Evolutionary conservation across 345 rosid species (phyloP).

Genomic region (Acer saccharum): DNA sequence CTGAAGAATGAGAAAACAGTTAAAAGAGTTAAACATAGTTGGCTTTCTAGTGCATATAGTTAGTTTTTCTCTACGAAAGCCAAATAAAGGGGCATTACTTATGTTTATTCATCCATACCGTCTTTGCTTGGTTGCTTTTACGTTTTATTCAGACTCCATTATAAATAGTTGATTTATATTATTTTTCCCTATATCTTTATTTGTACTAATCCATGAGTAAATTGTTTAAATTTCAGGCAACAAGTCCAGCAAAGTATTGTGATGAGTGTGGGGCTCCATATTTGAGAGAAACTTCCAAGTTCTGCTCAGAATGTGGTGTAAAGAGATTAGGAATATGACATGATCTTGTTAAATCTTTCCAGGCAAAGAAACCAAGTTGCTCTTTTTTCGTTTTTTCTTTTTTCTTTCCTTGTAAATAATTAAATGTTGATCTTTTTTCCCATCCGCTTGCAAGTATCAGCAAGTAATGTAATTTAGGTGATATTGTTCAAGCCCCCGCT

Average conservation of each 20-base stretch:
- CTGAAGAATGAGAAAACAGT: not conserved
- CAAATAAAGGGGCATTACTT: not conserved
- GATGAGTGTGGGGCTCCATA: constrained; percentile 90
- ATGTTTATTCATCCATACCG: not conserved
- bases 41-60: not conserved
- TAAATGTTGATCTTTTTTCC: not conserved
- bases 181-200: not conserved
- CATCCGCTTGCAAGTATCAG: not conserved
- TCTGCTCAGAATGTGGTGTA: constrained; percentile 90
- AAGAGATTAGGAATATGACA: constrained; percentile 76
- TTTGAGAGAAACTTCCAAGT: constrained; percentile 84
- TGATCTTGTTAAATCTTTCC: not conserved
- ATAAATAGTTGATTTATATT: not conserved
- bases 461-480: no score
- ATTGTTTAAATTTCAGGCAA: constrained; percentile 42
- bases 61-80: not conserved
- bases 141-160: not conserved
- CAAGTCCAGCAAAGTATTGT: constrained; percentile 77
- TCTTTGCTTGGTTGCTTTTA: not conserved
- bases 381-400: not conserved
- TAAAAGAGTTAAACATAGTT: not conserved
- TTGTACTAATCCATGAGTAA: not conserved
- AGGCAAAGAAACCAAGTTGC: not conserved
- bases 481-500: no score
- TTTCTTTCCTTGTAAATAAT: not conserved